Base-by-base conservation (phyloP, 495 filamentous ascomycete genomes). In the Lepraria neglecta region DNA sequence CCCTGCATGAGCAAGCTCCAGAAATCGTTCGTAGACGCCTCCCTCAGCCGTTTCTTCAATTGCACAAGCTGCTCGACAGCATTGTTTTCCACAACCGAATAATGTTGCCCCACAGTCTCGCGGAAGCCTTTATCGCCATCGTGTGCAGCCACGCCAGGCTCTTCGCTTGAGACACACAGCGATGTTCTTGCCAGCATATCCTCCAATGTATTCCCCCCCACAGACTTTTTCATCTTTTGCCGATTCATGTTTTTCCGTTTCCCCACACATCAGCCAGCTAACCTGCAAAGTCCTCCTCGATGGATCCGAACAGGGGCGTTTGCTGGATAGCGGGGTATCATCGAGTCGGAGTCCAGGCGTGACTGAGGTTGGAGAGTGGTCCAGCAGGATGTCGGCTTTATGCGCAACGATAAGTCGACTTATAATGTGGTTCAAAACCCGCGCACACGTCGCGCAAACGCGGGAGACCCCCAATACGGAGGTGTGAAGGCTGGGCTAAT, bases 1-100 rank as follows among this genome's bases (percentile, higher is more conserved):
- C 82, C 84, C 69, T 88, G 82, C 76, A 88, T 83, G 43, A 90
- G 68, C 44, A 81, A 71, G 61, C 74, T 75, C 87, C 86, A 91
- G 69, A 91, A 89, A 44, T 81, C 77, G 52, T 83, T 80, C 4
- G 81, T 78, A 31, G 80, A 76, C 44, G 82, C 73, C 33, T 72
- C 72, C 43, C 76, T 76, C 42, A 91, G 72, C 24, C 71, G 74
- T 60, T 75, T 74, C 68, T 91, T 91, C 48, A 91, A 76, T 31
- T 75, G 69, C 9, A 88, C 78, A 45, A 89, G 71, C 21, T 77
- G 71, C 66, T 89, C 85, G 21, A 82, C 77, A 24, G 85, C 85
- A 71, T 80, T 76, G 67, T 76, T 85, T 65, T 90, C 84, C 21
- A 74, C 70, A 12, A 70, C 70, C 14, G 77, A 71, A 60, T 80